Conservation (phyloP, 805 yeast genomes). For the Cyberlindnera suaveolens region DNA sequence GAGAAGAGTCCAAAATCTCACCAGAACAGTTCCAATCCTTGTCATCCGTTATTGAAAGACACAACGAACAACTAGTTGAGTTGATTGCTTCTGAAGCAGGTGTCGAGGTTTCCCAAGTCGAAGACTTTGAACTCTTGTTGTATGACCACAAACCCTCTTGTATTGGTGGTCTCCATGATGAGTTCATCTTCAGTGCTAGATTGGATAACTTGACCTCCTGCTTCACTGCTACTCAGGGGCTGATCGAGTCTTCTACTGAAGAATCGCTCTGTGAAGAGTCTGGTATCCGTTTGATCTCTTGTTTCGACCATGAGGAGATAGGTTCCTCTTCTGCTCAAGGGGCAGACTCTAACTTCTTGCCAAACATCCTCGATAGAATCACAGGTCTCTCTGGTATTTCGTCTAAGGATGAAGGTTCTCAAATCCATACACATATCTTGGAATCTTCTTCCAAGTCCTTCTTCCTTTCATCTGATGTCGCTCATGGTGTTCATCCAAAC, state of each 20-base stretch:
- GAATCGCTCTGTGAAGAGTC: conserved; percentile 37
- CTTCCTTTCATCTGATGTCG: conserved; percentile 89
- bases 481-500: conserved; percentile 96
- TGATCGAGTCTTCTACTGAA: conserved; percentile 44
- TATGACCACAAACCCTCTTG: conserved; percentile 81
- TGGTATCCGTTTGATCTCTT: conserved; percentile 67
- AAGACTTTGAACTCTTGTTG: conserved; percentile 83
- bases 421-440: conserved; percentile 35
- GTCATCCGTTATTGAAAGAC: conserved; percentile 63
- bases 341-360: conserved; percentile 87
- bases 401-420: conserved; percentile 20
- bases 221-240: conserved; percentile 68
- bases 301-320: conserved; percentile 94
- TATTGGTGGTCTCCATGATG: conserved; percentile 85
- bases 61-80: conserved; percentile 63
- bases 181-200: conserved; percentile 87
- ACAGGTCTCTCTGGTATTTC: conserved; percentile 37
- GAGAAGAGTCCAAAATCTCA: conserved; percentile 38
- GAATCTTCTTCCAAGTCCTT: conserved; percentile 73
- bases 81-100: conserved; percentile 61
- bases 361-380: conserved; percentile 68
- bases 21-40: conserved; percentile 59
- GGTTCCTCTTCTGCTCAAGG: conserved; percentile 96
- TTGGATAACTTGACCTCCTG: conserved; percentile 88
- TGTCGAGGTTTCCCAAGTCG: conserved; percentile 51